phyloP scores from a whole-genome alignment of 164 flowering plant genomes.

The Kingdonia uniflora region DNA sequence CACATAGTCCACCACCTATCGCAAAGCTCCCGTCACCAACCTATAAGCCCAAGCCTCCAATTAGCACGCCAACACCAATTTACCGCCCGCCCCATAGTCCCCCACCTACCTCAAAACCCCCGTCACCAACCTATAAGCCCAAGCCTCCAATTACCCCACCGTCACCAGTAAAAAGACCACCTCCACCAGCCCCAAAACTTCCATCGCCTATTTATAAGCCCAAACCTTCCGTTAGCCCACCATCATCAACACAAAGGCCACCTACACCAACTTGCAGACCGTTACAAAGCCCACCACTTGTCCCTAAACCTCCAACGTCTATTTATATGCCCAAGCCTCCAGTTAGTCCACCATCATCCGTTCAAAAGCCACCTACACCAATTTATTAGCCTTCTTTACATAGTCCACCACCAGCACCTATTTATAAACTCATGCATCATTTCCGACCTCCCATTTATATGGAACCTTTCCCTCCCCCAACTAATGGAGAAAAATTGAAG shows the following conservation, averaged over 20 bases:
- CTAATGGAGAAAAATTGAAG: too few relatives aligned
- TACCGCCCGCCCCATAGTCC: neutral
- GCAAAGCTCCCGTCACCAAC: neutral
- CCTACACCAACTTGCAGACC: constrained; percentile 2
- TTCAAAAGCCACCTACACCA: constrained; percentile 2
- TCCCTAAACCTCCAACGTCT: neutral
- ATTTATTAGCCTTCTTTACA: neutral
- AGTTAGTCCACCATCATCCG: neutral
- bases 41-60: neutral
- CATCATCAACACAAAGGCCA: constrained; percentile 1
- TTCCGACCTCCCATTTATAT: too few relatives aligned
- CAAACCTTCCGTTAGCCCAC: neutral
- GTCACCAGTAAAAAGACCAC: too few relatives aligned
- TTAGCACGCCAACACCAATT: constrained; percentile 1
- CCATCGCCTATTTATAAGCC: neutral
- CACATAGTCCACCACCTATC: constrained; percentile 3
- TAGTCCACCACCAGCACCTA: neutral
- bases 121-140: too few relatives aligned
- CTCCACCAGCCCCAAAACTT: too few relatives aligned
- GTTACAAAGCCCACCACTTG: neutral
- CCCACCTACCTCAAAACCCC: constrained; percentile 3
- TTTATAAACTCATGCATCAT: neutral
- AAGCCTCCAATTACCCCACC: too few relatives aligned
- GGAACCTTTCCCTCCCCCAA: too few relatives aligned
- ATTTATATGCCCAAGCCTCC: neutral